Base-by-base conservation (phyloP, 2,329 filamentous ascomycete species). In the Cyphellophora europaea region DNA sequence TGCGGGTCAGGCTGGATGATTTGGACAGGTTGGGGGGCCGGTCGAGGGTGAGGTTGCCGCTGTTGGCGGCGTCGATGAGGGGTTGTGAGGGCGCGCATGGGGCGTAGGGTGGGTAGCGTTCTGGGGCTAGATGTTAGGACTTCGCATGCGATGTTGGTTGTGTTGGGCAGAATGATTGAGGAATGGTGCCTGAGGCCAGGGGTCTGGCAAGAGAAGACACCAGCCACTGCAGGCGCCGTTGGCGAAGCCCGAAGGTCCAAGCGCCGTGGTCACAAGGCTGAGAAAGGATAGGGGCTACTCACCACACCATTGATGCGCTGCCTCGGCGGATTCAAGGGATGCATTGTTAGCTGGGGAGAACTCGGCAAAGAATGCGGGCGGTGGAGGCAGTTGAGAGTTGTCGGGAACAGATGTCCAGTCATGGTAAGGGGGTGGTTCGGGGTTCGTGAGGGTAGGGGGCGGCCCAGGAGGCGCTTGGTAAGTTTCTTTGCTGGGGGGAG, bases 401-500 rank as follows among this genome's bases (percentile, higher is more conserved):
- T 79, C 74, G 5, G 74, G 73, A 3, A 78, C 65, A 2, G 67
- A 60, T 34, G 72, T 67, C 75, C 75, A 79, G 54, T 76, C 71
- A 52, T 78, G 74, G 47, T 77, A 75, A 16, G 71, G 67, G 12
- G 72, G 72, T 11, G 72, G 71, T 15, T 59, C 55, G 11, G 18
- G 12, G 11, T 50, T 37, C n/a, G n/a, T n/a, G n/a, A n/a, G n/a
- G 51, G 53, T 31, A 13, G 47, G 33, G 16, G 38, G 42, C 8
- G 42, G 37, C 14, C 38, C 31, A 19, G 37, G 33, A 11, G 19
- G 31, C 10, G 5, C 17, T 16, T 36, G 4, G 12, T 16, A 5
- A 11, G 5, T 19, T 25, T 14, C 21, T 11, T 17, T 19, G 12
- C 50, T 46, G n/a, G 44, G 43, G 11, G 48, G 45, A 15, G 50